These are phyloP conservation scores for Leishmania braziliensis DNA, from an alignment of 208 protist genomes.

Conservation along the genomic window DNA sequence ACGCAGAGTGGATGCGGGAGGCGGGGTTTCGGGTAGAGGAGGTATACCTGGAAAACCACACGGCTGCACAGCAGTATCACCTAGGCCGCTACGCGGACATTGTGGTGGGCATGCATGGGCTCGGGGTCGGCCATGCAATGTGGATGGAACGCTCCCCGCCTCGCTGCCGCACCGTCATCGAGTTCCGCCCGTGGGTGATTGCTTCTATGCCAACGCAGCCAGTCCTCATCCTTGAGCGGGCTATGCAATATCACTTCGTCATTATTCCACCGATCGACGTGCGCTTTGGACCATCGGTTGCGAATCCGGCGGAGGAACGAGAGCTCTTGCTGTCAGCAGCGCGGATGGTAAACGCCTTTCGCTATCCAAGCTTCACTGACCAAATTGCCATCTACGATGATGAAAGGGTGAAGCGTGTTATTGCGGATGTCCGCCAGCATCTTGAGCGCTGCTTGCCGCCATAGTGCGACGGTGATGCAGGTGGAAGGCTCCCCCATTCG, in stretches of 20 bases:
- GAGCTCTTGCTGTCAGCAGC: constrained; percentile 23
- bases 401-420: constrained; percentile 14
- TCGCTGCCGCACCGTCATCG: constrained; percentile 43
- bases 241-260: constrained; percentile 35
- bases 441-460: constrained; percentile 26
- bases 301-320: constrained; percentile 27
- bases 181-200: constrained; percentile 54
- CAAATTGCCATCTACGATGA: constrained; percentile 39
- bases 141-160: constrained; percentile 53
- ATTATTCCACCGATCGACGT: constrained; percentile 34
- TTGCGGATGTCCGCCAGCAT: constrained; percentile 19
- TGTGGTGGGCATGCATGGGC: constrained; percentile 64
- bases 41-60: constrained; percentile 36
- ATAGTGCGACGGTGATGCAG: constrained; percentile 2
- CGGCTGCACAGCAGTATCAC: constrained; percentile 49
- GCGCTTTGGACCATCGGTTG: constrained; percentile 25
- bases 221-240: constrained; percentile 13
- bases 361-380: constrained; percentile 32
- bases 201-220: constrained; percentile 28
- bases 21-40: constrained; percentile 54
- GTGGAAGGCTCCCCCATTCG: constrained; percentile 1
- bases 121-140: constrained; percentile 48
- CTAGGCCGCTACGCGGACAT: constrained; percentile 51
- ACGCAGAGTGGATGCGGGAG: constrained; percentile 33
- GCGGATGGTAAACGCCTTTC: constrained; percentile 25